phyloP scores from a whole-genome alignment of 2,329 filamentous ascomycete genomes.

The Mycocentrospora acerina region DNA sequence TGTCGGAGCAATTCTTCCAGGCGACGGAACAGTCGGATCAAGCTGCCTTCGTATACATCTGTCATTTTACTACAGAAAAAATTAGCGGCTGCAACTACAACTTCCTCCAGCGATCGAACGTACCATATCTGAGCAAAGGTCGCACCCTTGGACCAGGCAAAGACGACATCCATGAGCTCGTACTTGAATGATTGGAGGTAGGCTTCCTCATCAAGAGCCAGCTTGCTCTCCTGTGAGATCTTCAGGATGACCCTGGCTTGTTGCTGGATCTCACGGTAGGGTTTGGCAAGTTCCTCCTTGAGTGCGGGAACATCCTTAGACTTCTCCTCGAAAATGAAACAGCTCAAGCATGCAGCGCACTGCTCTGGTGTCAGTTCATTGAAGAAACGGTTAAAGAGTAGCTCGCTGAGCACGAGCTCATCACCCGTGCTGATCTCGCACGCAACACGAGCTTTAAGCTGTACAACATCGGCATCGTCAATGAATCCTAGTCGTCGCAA shows the following conservation, averaged over 20 bases:
- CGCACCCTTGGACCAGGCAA: conserved; percentile 85
- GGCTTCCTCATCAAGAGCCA: conserved; percentile 91
- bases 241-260: conserved; percentile 89
- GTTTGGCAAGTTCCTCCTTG: conserved; percentile 82
- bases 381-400: conserved; percentile 97
- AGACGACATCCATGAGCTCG: conserved; percentile 96
- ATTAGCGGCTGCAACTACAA: conserved; percentile 3
- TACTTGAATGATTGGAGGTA: conserved; percentile 88
- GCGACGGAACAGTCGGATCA: conserved; percentile 94
- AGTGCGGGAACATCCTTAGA: conserved; percentile 70
- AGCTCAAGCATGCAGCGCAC: conserved; percentile 81
- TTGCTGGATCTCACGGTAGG: conserved; percentile 80
- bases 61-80: conserved; percentile 84
- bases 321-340: conserved; percentile 98
- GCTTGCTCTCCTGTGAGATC: conserved; percentile 90
- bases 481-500: conserved; percentile 93
- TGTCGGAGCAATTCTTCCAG: conserved; percentile 92
- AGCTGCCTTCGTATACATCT: conserved; percentile 92
- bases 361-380: conserved; percentile 90
- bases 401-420: conserved; percentile 86
- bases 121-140: conserved; percentile 95
- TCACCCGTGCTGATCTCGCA: conserved; percentile 98
- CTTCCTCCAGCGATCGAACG: conserved; percentile 42
- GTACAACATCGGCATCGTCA: conserved; percentile 91
- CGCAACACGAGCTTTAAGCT: conserved; percentile 94